These are phyloP conservation scores for Ramularia collo-cygni DNA, from an alignment of 2,329 filamentous ascomycete genomes.

Conservation along the genomic window DNA sequence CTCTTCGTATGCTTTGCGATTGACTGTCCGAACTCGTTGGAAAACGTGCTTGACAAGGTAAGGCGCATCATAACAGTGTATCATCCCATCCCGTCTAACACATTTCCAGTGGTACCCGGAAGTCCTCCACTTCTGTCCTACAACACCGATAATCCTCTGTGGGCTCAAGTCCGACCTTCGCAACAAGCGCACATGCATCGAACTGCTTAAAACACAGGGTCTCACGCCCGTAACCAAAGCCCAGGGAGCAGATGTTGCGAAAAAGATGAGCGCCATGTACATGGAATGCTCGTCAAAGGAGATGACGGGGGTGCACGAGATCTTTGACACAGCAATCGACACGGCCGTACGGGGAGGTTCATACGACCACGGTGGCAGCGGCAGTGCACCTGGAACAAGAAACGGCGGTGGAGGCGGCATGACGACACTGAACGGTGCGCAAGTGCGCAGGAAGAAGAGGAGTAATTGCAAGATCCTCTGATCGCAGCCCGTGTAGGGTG, in stretches of 20 bases:
- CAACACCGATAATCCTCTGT: constrained; percentile 89
- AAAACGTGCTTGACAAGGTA: constrained; percentile 99
- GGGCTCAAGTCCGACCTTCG: constrained; percentile 96
- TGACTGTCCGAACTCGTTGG: constrained; percentile 94
- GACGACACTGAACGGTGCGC: constrained; percentile 21
- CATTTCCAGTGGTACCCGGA: constrained; percentile 86
- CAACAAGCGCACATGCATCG: constrained; percentile 91
- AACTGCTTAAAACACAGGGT: constrained; percentile 96
- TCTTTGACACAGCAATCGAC: constrained; percentile 86
- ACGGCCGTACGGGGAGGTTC: constrained; percentile 70
- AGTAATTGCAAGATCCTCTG: constrained; percentile 74
- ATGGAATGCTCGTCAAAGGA: constrained; percentile 99
- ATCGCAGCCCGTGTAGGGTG: constrained; percentile 21
- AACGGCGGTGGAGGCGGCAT: constrained; percentile 31
- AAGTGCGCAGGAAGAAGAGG: constrained; percentile 69
- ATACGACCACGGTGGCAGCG: constrained; percentile 37
- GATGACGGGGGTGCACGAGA: constrained; percentile 91
- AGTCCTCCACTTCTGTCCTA: constrained; percentile 97
- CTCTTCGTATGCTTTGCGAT: constrained; percentile 99
- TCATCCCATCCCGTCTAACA: constrained; percentile 8
- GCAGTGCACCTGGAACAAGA: constrained; percentile 35
- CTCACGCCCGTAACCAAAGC: constrained; percentile 89
- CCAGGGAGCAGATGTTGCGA: constrained; percentile 79
- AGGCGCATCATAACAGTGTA: constrained; percentile 17
- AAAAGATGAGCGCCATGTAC: constrained; percentile 91